phyloP scores from a whole-genome alignment of 257 asterid species.

The Nicotiana noctiflora region DNA sequence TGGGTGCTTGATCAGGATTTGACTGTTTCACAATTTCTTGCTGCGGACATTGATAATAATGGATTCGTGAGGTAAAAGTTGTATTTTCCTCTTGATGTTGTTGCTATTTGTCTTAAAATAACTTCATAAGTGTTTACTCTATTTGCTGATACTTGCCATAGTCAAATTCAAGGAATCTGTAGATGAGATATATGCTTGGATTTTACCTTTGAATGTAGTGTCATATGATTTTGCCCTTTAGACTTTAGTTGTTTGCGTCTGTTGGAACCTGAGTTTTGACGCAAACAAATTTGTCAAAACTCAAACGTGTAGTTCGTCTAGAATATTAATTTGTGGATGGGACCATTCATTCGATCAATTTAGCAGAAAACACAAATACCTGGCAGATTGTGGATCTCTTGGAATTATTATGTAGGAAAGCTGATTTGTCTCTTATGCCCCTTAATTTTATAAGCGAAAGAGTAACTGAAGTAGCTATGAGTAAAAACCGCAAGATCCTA shows the following conservation, averaged over 20 bases:
- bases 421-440: background rate
- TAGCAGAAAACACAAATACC: background rate
- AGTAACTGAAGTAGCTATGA: background rate
- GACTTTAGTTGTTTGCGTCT: background rate
- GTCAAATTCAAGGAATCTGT: background rate
- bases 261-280: background rate
- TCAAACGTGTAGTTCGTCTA: background rate
- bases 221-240: background rate
- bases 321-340: background rate
- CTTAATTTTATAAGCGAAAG: background rate
- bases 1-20: constrained; percentile 89
- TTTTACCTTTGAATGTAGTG: background rate
- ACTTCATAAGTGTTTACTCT: background rate
- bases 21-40: constrained; percentile 97
- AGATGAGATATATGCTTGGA: background rate
- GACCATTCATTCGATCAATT: background rate
- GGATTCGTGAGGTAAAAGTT: constrained; percentile 67
- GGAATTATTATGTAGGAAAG: background rate
- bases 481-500: background rate
- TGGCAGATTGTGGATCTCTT: background rate
- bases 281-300: background rate
- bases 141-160: background rate
- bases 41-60: constrained; percentile 86
- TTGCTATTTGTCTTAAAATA: background rate
- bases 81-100: constrained; percentile 6